phyloP scores from a whole-genome alignment of 257 asterid species.

The Primulina eburnea region DNA sequence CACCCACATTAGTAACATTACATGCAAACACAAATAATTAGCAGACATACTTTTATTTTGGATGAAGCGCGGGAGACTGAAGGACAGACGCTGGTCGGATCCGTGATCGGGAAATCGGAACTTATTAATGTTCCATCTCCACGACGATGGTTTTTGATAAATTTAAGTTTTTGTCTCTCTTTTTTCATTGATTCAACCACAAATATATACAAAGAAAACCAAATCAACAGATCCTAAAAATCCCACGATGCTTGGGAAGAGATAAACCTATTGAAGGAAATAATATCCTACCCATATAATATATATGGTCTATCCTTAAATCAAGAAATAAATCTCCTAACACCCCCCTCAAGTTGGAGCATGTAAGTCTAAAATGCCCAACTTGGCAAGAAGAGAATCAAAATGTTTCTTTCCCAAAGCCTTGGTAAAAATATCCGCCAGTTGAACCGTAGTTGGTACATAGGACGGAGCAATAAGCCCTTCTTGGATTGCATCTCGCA shows the following conservation, averaged over 20 bases:
- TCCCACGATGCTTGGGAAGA: too few species aligned
- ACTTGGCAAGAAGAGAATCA: background rate
- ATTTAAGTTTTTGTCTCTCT: too few species aligned
- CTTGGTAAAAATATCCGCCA: background rate
- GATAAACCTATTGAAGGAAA: too few species aligned
- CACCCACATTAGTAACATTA: background rate
- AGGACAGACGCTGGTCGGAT: constrained; percentile 31
- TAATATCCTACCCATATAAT: too few species aligned
- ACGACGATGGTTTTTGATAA: constrained; percentile 37
- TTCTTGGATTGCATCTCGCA: background rate
- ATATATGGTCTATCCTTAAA: too few species aligned
- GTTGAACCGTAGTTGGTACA: background rate
- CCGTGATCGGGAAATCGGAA: constrained; percentile 66
- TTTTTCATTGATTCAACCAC: too few species aligned
- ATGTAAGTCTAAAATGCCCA: background rate
- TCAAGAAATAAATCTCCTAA: too few species aligned
- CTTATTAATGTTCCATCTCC: constrained; percentile 64
- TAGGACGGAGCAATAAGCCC: background rate
- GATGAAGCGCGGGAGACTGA: constrained; percentile 46
- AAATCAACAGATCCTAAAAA: too few species aligned
- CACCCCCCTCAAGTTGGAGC: too few species aligned
- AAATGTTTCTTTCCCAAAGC: background rate
- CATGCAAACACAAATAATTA: background rate
- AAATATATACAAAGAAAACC: too few species aligned
- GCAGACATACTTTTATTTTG: constrained; percentile 39